Evolutionary conservation across 1,284 basidiomycete genomes (phyloP).

Genomic region (Ustilago cynodontis): DNA sequence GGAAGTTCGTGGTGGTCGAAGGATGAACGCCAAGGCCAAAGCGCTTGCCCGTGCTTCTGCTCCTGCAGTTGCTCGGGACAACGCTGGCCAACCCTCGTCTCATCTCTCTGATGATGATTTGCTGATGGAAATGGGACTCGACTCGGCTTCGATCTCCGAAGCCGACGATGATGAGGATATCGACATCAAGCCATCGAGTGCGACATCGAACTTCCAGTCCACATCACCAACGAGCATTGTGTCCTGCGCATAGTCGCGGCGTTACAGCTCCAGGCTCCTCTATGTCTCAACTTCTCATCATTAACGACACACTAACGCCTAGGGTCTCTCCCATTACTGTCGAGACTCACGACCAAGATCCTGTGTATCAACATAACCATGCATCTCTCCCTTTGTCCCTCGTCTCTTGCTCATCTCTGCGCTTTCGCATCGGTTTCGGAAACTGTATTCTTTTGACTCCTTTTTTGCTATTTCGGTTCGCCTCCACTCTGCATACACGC

Average conservation of each 20-base stretch:
- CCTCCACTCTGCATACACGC: conserved; percentile 21
- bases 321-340: background rate
- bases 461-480: background rate
- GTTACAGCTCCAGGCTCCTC: too few relatives aligned
- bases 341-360: conserved; percentile 31
- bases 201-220: conserved; percentile 9
- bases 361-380: conserved; percentile 42
- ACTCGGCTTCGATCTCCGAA: conserved; percentile 39
- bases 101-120: conserved; percentile 55
- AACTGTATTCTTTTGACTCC: conserved; percentile 34
- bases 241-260: conserved; percentile 19
- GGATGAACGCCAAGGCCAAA: conserved; percentile 2
- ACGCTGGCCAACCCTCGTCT: conserved; percentile 49
- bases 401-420: background rate
- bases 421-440: conserved; percentile 17
- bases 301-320: conserved; percentile 18
- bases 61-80: conserved; percentile 9
- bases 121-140: conserved; percentile 36
- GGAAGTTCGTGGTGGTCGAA: conserved; percentile 26
- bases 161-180: conserved; percentile 19
- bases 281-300: background rate
- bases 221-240: conserved; percentile 7
- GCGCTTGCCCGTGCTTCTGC: conserved; percentile 10
- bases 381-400: conserved; percentile 13
- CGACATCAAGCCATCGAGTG: conserved; percentile 9